Percentiles rank a stretch among this genome's conserved stretches.
These are phyloP conservation scores for Coniella lustricola DNA, from an alignment of 2,329 filamentous ascomycete species.

Conservation along the genomic window DNA sequence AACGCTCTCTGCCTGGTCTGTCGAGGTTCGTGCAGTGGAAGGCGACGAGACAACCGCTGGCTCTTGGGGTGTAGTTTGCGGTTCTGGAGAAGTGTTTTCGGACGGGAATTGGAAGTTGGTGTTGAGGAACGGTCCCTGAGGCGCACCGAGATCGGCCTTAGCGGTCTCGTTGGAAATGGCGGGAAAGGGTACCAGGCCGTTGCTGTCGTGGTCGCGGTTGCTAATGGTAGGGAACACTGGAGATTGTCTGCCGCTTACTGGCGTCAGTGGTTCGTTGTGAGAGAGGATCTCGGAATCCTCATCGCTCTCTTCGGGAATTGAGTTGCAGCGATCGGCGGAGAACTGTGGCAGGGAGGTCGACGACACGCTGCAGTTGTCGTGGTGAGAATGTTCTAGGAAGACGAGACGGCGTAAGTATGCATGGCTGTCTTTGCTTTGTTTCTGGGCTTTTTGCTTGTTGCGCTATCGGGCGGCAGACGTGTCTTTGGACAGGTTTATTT, in stretches of 20 bases:
- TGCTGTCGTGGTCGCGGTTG: conserved; percentile 29
- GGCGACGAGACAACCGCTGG: conserved; percentile 4
- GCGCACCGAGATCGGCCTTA: conserved; percentile 8
- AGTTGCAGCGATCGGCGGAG: conserved; percentile 42
- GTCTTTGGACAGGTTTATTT: background rate
- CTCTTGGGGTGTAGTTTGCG: background rate
- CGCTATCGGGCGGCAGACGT: background rate
- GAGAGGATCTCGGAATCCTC: conserved; percentile 52
- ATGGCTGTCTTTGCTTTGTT: background rate
- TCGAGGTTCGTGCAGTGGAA: conserved; percentile 13
- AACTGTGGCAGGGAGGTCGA: conserved; percentile 40
- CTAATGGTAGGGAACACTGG: conserved; percentile 44
- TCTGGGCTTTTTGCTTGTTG: conserved; percentile 1
- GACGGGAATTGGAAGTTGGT: conserved; percentile 2
- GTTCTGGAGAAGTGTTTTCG: background rate
- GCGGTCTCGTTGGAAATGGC: conserved; percentile 8
- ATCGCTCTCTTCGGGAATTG: conserved; percentile 51
- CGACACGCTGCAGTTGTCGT: conserved; percentile 21
- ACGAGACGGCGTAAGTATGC: conserved; percentile 15
- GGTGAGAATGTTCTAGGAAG: conserved; percentile 9
- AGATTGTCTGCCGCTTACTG: conserved; percentile 50
- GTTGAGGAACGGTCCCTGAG: conserved; percentile 8
- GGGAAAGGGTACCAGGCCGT: conserved; percentile 18
- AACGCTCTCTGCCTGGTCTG: conserved; percentile 22
- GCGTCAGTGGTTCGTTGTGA: conserved; percentile 54